Percentiles rank a stretch among this genome's conserved stretches.
phyloP scores from a whole-genome alignment of 2,329 filamentous ascomycete species.

The Colletotrichum echinochloae region DNA sequence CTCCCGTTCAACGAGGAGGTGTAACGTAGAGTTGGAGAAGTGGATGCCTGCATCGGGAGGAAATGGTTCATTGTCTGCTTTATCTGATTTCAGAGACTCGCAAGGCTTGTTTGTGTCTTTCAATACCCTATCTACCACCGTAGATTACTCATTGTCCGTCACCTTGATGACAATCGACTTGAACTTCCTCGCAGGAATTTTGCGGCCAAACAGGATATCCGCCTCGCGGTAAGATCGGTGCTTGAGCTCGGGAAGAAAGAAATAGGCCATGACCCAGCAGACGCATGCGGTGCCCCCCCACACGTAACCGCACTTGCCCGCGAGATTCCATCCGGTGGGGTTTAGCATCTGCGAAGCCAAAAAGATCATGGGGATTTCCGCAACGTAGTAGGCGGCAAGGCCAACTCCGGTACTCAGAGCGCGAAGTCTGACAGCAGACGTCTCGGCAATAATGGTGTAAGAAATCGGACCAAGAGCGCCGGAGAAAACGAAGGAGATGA shows the following conservation, averaged over 20 bases:
- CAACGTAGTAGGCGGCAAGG: slow-evolving; percentile 55
- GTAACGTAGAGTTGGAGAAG: neutral
- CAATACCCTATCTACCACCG: neutral
- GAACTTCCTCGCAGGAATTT: slow-evolving; percentile 56
- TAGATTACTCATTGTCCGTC: slow-evolving; percentile 53
- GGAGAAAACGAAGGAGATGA: slow-evolving; percentile 55
- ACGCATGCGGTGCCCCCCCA: slow-evolving; percentile 58
- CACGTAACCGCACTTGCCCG: slow-evolving; percentile 61
- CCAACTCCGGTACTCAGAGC: slow-evolving; percentile 53
- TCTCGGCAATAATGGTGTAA: slow-evolving; percentile 54
- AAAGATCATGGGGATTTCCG: slow-evolving; percentile 56
- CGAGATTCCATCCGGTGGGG: slow-evolving; percentile 53
- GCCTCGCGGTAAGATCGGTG: slow-evolving; percentile 57
- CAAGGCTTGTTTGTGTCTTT: neutral
- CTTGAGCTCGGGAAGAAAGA: slow-evolving; percentile 59
- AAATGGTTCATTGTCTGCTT: too few relatives aligned
- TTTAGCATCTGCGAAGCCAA: slow-evolving; percentile 55
- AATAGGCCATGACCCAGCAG: slow-evolving; percentile 56
- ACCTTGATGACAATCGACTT: slow-evolving; percentile 57
- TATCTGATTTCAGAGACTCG: neutral
- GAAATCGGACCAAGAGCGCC: slow-evolving; percentile 51
- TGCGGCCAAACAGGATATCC: slow-evolving; percentile 59
- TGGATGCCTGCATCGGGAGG: neutral
- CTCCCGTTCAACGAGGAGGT: neutral
- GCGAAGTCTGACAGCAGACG: slow-evolving; percentile 52